Evolutionary conservation across 345 rosid genomes (phyloP).

Genomic region (Laguncularia racemosa): DNA sequence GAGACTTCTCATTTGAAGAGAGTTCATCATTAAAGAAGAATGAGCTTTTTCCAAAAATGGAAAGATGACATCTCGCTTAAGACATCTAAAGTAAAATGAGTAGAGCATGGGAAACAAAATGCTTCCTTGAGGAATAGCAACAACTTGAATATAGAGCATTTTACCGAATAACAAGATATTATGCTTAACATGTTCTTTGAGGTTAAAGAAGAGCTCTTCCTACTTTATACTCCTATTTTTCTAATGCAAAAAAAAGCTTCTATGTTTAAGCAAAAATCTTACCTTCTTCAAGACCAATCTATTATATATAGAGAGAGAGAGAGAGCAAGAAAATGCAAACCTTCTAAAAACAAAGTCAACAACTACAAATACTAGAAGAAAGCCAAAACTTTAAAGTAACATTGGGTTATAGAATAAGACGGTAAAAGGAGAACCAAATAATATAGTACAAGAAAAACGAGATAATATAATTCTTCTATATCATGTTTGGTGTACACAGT

Average conservation of each 20-base stretch:
- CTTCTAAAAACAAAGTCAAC: background rate
- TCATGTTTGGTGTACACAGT: too few relatives aligned
- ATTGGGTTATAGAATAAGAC: too few relatives aligned
- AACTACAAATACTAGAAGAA: too few relatives aligned
- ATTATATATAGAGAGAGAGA: conserved; percentile 4
- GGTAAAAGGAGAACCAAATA: too few relatives aligned
- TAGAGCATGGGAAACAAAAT: conserved; percentile 61
- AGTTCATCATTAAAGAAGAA: too few relatives aligned
- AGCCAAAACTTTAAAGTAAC: too few relatives aligned
- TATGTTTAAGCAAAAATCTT: background rate
- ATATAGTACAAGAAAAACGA: too few relatives aligned
- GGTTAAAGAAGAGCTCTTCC: too few relatives aligned
- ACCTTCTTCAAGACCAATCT: background rate
- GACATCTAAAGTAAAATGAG: conserved; percentile 70
- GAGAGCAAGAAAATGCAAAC: too few relatives aligned
- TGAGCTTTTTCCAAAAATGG: conserved; percentile 48
- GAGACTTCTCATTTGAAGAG: conserved; percentile 6
- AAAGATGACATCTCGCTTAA: conserved; percentile 56
- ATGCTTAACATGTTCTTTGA: conserved; percentile 50
- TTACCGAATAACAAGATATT: conserved; percentile 48
- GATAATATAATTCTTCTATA: too few relatives aligned
- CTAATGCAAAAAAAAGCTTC: conserved; percentile 20
- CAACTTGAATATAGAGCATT: conserved; percentile 45
- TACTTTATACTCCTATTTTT: conserved; percentile 20
- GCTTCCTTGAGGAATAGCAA: conserved; percentile 88